Percentiles rank a stretch among this genome's conserved stretches.
These are phyloP conservation scores for Auricularia sp. DNA, from an alignment of 768 basidiomycete species.

Conservation along the genomic window DNA sequence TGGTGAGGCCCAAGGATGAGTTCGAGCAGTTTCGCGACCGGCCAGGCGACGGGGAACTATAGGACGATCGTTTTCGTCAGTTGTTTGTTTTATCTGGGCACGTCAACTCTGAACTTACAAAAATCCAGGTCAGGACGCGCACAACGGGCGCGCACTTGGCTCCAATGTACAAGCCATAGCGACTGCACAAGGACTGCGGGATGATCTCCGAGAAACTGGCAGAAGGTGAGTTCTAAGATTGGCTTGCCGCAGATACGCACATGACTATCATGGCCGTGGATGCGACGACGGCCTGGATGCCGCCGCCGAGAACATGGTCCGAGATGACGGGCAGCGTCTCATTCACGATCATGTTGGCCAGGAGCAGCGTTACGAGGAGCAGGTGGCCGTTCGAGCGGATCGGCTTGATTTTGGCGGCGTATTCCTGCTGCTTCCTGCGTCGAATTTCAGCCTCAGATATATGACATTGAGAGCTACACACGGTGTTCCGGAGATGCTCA, in stretches of 20 bases:
- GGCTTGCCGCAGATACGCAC: slow-evolving; percentile 36
- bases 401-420: slow-evolving; percentile 79
- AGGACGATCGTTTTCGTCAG: neutral
- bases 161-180: slow-evolving; percentile 77
- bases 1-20: slow-evolving; percentile 72
- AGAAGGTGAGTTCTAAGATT: neutral
- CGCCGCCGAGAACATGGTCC: slow-evolving; percentile 71
- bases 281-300: slow-evolving; percentile 64
- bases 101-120: slow-evolving; percentile 18
- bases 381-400: slow-evolving; percentile 78
- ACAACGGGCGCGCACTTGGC: slow-evolving; percentile 72
- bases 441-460: no score
- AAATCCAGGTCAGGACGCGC: slow-evolving; percentile 56
- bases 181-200: slow-evolving; percentile 61
- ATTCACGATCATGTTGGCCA: slow-evolving; percentile 90
- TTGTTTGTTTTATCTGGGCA: neutral
- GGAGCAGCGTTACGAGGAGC: slow-evolving; percentile 69
- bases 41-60: slow-evolving; percentile 72
- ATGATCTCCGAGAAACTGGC: slow-evolving; percentile 73
- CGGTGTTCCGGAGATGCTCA: slow-evolving; percentile 78
- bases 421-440: slow-evolving; percentile 59
- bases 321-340: slow-evolving; percentile 79
- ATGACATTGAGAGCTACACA: slow-evolving; percentile 27
- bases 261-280: slow-evolving; percentile 82
- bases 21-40: slow-evolving; percentile 75